These are phyloP conservation scores for Stagonosporopsis cucurbitacearum DNA, from an alignment of 2,329 filamentous ascomycete genomes.

Conservation along the genomic window DNA sequence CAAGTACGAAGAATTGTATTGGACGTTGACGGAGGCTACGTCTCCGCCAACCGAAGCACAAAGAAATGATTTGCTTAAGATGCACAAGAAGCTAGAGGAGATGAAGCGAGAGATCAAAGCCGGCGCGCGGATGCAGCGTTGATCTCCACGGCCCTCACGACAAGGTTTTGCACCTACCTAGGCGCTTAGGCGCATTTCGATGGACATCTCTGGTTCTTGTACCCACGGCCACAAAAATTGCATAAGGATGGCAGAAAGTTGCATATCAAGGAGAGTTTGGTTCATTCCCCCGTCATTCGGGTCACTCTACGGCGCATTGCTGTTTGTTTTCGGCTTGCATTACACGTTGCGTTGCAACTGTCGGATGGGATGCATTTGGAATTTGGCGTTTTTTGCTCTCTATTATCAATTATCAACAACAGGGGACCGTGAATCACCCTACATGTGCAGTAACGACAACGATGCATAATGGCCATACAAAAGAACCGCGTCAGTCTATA, in stretches of 20 bases:
- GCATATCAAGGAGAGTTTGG: constrained; percentile 12
- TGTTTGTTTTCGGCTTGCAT: constrained; percentile 12
- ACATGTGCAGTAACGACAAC: constrained; percentile 24
- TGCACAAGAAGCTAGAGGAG: constrained; percentile 60
- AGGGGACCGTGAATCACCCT: constrained; percentile 16
- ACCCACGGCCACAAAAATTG: constrained; percentile 8
- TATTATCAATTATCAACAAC: constrained; percentile 11
- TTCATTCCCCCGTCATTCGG: constrained; percentile 3
- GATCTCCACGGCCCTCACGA: constrained; percentile 12
- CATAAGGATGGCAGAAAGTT: constrained; percentile 10
- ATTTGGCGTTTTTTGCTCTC: constrained; percentile 20
- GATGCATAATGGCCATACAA: constrained; percentile 31
- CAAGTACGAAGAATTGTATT: constrained; percentile 64
- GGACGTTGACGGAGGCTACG: constrained; percentile 49
- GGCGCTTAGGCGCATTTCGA: constrained; percentile 10
- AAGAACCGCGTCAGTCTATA: constrained; percentile 19
- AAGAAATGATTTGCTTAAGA: constrained; percentile 59
- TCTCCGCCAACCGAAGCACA: constrained; percentile 57
- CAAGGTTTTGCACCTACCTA: constrained; percentile 3
- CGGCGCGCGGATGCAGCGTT: constrained; percentile 40
- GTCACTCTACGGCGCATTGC: constrained; percentile 8
- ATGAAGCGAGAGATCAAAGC: constrained; percentile 65
- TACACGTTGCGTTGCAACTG: constrained; percentile 19
- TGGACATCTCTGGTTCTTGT: not conserved
- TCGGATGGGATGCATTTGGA: constrained; percentile 23